Percentiles rank a stretch among this genome's conserved stretches.
These are phyloP conservation scores for Lactifluus piperatus DNA, from an alignment of 768 basidiomycete genomes.

Conservation along the genomic window DNA sequence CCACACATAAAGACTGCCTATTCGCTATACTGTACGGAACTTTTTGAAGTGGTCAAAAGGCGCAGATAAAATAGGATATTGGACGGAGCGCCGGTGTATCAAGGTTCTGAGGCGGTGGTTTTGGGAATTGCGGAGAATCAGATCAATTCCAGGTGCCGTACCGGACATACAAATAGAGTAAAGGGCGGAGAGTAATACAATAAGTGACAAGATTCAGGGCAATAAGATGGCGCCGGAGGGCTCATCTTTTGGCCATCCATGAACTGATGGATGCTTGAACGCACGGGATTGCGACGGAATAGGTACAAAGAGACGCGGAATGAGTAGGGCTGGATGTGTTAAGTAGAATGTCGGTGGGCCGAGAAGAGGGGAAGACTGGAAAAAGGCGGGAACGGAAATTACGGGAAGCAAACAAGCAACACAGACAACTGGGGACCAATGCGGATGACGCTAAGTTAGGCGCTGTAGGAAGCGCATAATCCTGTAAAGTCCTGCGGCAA, in stretches of 20 bases:
- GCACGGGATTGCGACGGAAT: neutral
- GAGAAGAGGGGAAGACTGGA: neutral
- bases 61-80: neutral
- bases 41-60: neutral
- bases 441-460: too few relatives aligned
- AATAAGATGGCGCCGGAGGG: neutral
- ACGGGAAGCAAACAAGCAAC: neutral
- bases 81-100: neutral
- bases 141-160: neutral
- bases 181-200: neutral
- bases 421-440: neutral
- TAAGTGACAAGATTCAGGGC: neutral
- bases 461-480: neutral
- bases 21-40: too few relatives aligned
- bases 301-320: neutral
- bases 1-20: too few relatives aligned
- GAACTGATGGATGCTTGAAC: neutral
- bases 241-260: neutral
- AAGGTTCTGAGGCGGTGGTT: neutral
- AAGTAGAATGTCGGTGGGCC: neutral
- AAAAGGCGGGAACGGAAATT: neutral
- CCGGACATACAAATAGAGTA: conserved; percentile 1
- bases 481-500: neutral
- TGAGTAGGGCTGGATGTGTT: neutral
- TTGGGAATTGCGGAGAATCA: neutral